Conservation (phyloP, 2,329 filamentous ascomycete genomes). For the Cadophora luteo-olivacea region DNA sequence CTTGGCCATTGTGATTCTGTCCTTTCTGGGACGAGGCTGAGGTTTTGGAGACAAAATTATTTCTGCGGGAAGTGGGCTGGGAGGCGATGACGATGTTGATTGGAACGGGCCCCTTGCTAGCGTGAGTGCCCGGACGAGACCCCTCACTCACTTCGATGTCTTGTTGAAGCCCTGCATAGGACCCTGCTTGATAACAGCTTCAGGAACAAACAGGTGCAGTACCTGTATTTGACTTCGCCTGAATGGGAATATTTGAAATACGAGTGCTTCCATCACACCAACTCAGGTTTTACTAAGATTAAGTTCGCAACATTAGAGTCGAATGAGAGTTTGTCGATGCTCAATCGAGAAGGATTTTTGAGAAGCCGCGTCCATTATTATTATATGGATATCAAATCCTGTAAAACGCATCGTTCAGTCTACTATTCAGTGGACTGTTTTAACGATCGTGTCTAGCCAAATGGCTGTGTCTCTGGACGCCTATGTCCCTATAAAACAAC, state of each 20-base stretch:
- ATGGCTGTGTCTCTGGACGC: constrained; percentile 17
- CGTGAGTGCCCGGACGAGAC: neutral
- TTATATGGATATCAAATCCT: constrained; percentile 20
- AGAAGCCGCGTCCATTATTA: constrained; percentile 28
- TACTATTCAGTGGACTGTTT: constrained; percentile 14
- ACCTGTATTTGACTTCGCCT: neutral
- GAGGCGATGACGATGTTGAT: constrained; percentile 14
- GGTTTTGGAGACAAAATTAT: constrained; percentile 9
- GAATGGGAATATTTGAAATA: neutral
- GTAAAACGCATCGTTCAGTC: constrained; percentile 14
- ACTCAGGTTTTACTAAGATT: too few species aligned
- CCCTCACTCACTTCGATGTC: neutral
- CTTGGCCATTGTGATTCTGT: constrained; percentile 43
- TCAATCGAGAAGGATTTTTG: neutral
- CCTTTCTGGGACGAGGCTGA: constrained; percentile 12
- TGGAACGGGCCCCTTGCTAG: constrained; percentile 1
- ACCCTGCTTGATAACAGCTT: constrained; percentile 1
- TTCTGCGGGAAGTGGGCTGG: constrained; percentile 21
- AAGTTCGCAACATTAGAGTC: neutral
- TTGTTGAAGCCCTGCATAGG: constrained; percentile 7
- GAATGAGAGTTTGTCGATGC: neutral
- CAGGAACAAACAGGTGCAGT: constrained; percentile 1
- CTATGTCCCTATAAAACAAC: neutral
- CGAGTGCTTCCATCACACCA: neutral
- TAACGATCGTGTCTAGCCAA: constrained; percentile 29